Evolutionary conservation across 2,329 filamentous ascomycete species (phyloP).

Genomic region (Trichophyton mentagrophytes): DNA sequence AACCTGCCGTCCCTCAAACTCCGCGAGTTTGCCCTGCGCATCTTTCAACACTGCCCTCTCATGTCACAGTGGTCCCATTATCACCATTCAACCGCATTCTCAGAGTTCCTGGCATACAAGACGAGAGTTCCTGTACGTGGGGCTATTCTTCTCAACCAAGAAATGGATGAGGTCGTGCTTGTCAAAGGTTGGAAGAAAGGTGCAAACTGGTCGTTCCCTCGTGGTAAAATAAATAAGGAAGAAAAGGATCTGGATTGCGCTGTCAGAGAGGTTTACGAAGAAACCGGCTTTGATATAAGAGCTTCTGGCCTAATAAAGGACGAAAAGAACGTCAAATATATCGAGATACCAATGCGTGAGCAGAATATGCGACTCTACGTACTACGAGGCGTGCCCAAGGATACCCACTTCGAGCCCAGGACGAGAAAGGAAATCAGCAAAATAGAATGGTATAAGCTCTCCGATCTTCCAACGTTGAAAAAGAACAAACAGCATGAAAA

Average conservation of each 20-base stretch:
- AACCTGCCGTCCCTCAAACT: conserved; percentile 73
- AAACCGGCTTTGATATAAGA: conserved; percentile 78
- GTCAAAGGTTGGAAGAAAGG: conserved; percentile 98
- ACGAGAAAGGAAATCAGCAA: conserved; percentile 97
- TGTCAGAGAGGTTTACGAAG: conserved; percentile 86
- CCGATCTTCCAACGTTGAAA: conserved; percentile 70
- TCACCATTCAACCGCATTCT: conserved; percentile 70
- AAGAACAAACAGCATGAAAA: conserved; percentile 53
- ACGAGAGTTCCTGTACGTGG: conserved; percentile 85
- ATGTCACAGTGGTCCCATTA: conserved; percentile 68
- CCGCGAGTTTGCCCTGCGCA: conserved; percentile 71
- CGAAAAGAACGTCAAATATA: conserved; percentile 61
- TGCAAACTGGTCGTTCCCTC: conserved; percentile 89
- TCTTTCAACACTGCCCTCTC: conserved; percentile 88
- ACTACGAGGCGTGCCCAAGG: conserved; percentile 74
- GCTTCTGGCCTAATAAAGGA: conserved; percentile 63
- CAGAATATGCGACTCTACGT: conserved; percentile 90
- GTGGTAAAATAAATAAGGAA: conserved; percentile 96
- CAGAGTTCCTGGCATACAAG: conserved; percentile 89
- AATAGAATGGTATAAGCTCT: conserved; percentile 87
- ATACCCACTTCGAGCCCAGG: conserved; percentile 75
- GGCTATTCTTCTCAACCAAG: conserved; percentile 79
- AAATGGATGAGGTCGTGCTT: conserved; percentile 86
- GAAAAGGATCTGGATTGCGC: conserved; percentile 91
- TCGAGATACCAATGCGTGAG: conserved; percentile 80